Percentiles rank a stretch among this genome's conserved stretches.
Evolutionary conservation across 768 basidiomycete species (phyloP).

Genomic region (Auricularia sp.): DNA sequence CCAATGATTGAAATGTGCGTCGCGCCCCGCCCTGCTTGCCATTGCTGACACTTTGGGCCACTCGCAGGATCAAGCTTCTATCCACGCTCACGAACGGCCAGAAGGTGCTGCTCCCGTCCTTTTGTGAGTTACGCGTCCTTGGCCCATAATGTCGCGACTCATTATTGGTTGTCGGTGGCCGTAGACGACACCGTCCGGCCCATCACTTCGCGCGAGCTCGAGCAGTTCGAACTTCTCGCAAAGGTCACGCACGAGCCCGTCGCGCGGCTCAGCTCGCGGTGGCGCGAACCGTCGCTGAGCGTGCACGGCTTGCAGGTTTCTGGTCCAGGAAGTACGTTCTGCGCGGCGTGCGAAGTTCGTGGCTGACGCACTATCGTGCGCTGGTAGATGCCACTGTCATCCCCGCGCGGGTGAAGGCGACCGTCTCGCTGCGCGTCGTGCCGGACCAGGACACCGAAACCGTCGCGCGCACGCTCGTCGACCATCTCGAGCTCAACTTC

Average conservation of each 20-base stretch:
- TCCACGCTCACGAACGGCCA: conserved; percentile 51
- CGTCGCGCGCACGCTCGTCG: conserved; percentile 51
- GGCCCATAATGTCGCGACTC: not conserved
- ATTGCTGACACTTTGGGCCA: not conserved
- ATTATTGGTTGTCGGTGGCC: not conserved
- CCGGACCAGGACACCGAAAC: conserved; percentile 80
- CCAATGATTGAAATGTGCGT: conserved; percentile 89
- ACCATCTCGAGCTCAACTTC: conserved; percentile 53
- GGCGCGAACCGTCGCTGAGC: conserved; percentile 86
- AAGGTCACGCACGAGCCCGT: conserved; percentile 58
- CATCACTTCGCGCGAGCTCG: conserved; percentile 55
- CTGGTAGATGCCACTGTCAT: conserved; percentile 75
- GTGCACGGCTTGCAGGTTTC: conserved; percentile 79
- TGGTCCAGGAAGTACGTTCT: conserved; percentile 59
- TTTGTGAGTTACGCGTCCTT: conserved; percentile 51
- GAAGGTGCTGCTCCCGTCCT: conserved; percentile 62
- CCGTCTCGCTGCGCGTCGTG: conserved; percentile 85
- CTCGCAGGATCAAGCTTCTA: conserved; percentile 65
- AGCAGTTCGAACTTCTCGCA: conserved; percentile 60
- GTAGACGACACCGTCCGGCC: conserved; percentile 70
- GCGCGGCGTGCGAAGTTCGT: not conserved
- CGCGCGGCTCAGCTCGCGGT: conserved; percentile 61
- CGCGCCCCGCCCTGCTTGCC: too few species aligned
- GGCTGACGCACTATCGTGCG: not conserved
- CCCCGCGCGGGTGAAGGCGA: conserved; percentile 71